Evolutionary conservation across 1,284 basidiomycete genomes (phyloP).

Genomic region (Tylopilus sp.): DNA sequence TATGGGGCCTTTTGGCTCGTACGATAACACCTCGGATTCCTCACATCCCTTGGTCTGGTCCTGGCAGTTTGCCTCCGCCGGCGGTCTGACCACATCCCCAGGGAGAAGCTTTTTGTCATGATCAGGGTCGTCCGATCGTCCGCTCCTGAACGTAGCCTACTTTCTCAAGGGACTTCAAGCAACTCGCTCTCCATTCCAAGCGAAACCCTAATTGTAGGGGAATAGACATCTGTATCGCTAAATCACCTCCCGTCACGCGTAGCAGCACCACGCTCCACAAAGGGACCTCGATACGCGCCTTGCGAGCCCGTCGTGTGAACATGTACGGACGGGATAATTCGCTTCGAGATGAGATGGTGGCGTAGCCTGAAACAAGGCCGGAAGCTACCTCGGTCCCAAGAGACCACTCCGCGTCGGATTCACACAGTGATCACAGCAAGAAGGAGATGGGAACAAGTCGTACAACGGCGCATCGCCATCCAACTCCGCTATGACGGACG

Average conservation of each 20-base stretch:
- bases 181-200: neutral
- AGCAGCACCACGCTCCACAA: constrained; percentile 12
- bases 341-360: constrained; percentile 17
- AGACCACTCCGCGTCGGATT: neutral
- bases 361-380: constrained; percentile 13
- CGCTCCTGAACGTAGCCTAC: neutral
- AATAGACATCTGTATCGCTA: neutral
- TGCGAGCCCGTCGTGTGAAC: constrained; percentile 25
- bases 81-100: constrained; percentile 1
- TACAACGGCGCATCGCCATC: constrained; percentile 1
- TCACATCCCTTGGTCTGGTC: neutral
- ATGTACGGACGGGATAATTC: neutral
- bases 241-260: constrained; percentile 1
- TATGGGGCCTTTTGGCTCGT: neutral
- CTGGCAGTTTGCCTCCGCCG: neutral
- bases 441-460: neutral
- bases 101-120: neutral
- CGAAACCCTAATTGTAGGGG: constrained; percentile 3
- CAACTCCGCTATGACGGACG: constrained; percentile 6
- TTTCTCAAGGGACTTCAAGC: neutral
- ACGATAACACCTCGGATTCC: constrained; percentile 6
- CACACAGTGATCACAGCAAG: neutral
- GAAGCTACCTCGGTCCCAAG: neutral
- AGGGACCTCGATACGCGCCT: constrained; percentile 11
- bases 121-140: constrained; percentile 16